Conservation (phyloP, 2,329 filamentous ascomycete genomes). For the Trichoderma lentiforme region DNA sequence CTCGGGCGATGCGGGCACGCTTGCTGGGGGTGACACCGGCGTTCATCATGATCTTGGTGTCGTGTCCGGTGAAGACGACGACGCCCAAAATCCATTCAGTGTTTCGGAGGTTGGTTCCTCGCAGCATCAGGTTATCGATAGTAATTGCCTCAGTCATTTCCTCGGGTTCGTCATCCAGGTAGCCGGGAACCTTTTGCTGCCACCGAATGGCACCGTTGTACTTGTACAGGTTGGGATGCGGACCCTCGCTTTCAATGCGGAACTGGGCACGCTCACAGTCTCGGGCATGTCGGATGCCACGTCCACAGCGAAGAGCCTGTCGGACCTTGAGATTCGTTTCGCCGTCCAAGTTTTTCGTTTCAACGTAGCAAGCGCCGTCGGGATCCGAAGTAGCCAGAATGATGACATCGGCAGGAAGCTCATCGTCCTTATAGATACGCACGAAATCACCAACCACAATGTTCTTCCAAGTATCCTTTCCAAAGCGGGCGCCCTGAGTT, state of each 20-base stretch:
- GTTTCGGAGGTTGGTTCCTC: conserved; percentile 90
- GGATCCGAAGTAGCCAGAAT: conserved; percentile 89
- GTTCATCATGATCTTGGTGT: conserved; percentile 99
- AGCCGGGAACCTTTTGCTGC: conserved; percentile 67
- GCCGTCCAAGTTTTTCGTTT: conserved; percentile 96
- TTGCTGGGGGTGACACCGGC: conserved; percentile 94
- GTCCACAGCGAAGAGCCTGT: conserved; percentile 82
- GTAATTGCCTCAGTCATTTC: conserved; percentile 89
- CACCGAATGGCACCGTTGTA: conserved; percentile 90
- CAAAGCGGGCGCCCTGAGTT: conserved; percentile 74
- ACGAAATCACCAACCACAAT: conserved; percentile 95
- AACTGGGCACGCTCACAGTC: conserved; percentile 92
- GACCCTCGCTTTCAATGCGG: conserved; percentile 80
- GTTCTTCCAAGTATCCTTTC: conserved; percentile 92
- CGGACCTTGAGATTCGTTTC: conserved; percentile 97
- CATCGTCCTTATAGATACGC: conserved; percentile 92
- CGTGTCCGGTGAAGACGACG: conserved; percentile 89
- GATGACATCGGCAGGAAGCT: conserved; percentile 89
- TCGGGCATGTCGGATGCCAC: conserved; percentile 77
- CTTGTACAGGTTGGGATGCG: conserved; percentile 91
- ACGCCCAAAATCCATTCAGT: conserved; percentile 94
- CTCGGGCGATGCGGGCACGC: conserved; percentile 82
- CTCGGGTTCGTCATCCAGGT: conserved; percentile 58
- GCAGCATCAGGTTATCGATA: conserved; percentile 91
- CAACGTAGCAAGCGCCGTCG: conserved; percentile 93